Percentiles rank a stretch among this genome's conserved stretches.
Conservation (phyloP, 768 basidiomycete species). For the Cytidiella melzeri region DNA sequence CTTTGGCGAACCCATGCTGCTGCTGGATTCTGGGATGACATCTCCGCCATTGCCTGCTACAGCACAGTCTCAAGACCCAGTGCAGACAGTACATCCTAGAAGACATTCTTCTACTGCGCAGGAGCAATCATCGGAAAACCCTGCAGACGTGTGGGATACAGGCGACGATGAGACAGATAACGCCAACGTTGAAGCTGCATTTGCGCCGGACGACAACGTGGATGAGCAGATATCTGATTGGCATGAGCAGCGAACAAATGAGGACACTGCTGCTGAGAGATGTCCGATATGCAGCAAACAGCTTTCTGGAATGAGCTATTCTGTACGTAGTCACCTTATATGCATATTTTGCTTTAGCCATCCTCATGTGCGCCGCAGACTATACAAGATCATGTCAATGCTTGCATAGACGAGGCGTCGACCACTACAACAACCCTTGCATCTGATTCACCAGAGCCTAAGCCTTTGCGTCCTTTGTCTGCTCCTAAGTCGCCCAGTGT, state of each 20-base stretch:
- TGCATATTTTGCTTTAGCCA: neutral
- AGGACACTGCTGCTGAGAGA: slow-evolving; percentile 17
- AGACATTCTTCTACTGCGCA: neutral
- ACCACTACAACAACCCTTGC: neutral
- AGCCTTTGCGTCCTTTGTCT: too few species aligned
- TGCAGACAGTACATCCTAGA: neutral
- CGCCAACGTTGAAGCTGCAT: neutral
- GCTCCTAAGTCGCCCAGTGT: too few species aligned
- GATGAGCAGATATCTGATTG: too few species aligned
- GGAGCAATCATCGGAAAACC: neutral
- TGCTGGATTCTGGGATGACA: neutral
- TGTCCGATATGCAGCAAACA: slow-evolving; percentile 29
- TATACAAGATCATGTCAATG: slow-evolving; percentile 48
- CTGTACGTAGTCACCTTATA: slow-evolving; percentile 20
- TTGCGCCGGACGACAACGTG: neutral
- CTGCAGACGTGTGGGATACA: slow-evolving; percentile 56
- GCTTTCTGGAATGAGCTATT: slow-evolving; percentile 20
- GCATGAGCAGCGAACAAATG: too few species aligned
- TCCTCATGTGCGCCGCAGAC: slow-evolving; percentile 31
- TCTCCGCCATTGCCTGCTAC: neutral
- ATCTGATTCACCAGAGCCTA: slow-evolving; percentile 4
- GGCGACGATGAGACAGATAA: slow-evolving; percentile 62
- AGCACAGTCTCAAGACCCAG: neutral
- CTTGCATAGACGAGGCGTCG: slow-evolving; percentile 40
- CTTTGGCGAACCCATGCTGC: neutral